Evolutionary conservation across 441 rosid species (phyloP).

Genomic region (Populus trichocarpa): DNA sequence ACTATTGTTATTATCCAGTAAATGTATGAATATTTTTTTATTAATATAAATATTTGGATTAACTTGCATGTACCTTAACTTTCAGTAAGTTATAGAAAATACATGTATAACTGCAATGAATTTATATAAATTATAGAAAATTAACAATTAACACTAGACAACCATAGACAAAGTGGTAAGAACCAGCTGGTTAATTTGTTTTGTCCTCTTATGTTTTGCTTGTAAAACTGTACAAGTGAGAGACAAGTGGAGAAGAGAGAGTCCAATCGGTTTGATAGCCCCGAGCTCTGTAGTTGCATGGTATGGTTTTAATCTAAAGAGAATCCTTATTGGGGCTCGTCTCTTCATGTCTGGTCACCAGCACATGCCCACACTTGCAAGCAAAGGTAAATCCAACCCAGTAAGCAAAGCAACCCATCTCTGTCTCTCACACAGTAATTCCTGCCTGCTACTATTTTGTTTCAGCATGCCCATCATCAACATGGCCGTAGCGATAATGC

Average conservation of each 20-base stretch:
- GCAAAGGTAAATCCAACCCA: conserved; percentile 16
- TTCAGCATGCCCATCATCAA: not conserved
- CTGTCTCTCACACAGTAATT: not conserved
- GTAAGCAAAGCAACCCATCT: conserved; percentile 13
- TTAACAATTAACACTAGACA: no score
- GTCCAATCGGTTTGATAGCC: not conserved
- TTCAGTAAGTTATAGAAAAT: no score
- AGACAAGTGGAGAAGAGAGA: not conserved
- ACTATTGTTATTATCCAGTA: no score
- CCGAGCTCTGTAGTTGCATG: not conserved
- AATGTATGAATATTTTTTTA: no score
- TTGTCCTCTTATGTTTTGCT: no score
- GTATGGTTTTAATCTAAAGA: not conserved
- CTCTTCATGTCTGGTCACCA: not conserved
- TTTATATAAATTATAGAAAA: no score
- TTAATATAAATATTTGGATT: no score
- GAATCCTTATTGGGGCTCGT: conserved; percentile 6
- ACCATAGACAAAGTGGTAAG: no score
- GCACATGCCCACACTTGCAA: not conserved
- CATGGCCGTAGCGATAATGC: not conserved
- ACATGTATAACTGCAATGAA: no score
- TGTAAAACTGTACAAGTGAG: not conserved
- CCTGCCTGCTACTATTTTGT: not conserved
- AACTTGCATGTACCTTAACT: rapidly evolving
- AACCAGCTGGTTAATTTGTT: no score